These are phyloP conservation scores for Penicillium italicum DNA, from an alignment of 2,329 filamentous ascomycete genomes.

Conservation along the genomic window DNA sequence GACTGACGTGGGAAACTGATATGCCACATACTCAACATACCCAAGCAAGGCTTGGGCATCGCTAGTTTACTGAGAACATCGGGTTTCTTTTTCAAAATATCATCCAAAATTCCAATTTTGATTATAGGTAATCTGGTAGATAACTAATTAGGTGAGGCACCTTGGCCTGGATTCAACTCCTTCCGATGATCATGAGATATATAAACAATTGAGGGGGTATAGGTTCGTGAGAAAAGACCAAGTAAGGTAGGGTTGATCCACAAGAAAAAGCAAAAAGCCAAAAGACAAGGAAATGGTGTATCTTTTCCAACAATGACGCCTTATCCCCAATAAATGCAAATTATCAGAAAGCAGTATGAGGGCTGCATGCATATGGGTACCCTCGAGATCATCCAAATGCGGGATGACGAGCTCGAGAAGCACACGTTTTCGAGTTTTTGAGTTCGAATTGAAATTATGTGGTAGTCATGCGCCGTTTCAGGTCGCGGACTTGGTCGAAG, in stretches of 20 bases:
- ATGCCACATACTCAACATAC: not conserved
- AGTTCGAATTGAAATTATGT: constrained; percentile 17
- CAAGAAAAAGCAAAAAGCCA: not conserved
- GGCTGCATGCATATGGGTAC: constrained; percentile 2
- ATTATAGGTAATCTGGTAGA: constrained; percentile 1
- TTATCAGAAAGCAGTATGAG: constrained; percentile 3
- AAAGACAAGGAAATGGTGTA: not conserved
- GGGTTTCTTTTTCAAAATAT: not conserved
- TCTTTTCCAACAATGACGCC: constrained; percentile 17
- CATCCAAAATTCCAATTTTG: not conserved
- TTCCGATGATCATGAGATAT: constrained; percentile 6
- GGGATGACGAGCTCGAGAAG: not conserved
- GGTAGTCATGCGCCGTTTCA: constrained; percentile 40
- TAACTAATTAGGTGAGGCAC: not conserved
- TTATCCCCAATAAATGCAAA: constrained; percentile 15
- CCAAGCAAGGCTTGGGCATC: not conserved
- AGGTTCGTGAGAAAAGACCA: not conserved
- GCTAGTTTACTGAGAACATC: not conserved
- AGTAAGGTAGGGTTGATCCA: not conserved
- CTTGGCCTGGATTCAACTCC: not conserved
- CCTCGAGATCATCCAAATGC: not conserved
- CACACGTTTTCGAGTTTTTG: not conserved
- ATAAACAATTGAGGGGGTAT: constrained; percentile 8
- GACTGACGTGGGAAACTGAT: not conserved
- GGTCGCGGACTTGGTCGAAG: constrained; percentile 73